Base-by-base conservation (phyloP, 116 monocot genomes). In the Phalaenopsis hybrid region DNA sequence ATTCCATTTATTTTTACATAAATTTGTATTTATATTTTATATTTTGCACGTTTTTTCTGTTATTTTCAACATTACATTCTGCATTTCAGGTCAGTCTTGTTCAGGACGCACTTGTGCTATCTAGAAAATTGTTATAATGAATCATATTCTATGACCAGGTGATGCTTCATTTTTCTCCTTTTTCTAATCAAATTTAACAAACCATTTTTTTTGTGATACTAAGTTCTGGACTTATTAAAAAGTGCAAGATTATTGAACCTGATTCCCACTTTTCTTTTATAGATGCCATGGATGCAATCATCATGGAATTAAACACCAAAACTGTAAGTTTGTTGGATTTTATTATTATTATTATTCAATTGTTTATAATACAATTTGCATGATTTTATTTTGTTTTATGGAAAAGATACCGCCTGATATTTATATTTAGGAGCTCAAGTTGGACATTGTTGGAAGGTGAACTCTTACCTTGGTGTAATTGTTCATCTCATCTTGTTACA, bases 31-130 rank as follows among this genome's bases (percentile, higher is more conserved):
- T 72, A 37, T 72, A 5, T 4, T 41, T 72, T 72, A 34, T 63
- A 21, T 21, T 72, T 72, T 72, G 63, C 31, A 72, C 6, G 16
- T 74, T 12, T 37, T 75, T n/a, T n/a, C 46, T 17, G 18, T 4
- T 20, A 18, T 21, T 75, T 75, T 75, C 12, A n/a, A 46, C 75
- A 75, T 75, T 18, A n/a, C 20, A 75, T 17, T 44, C 46, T 7
- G 6, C 46, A 25, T 46, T 82, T 76, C 78, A 76, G 95, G 88
- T 91, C 91, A 79, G 85, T 79, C 21, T 86, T 95, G 81, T 91
- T 89, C 87, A 87, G 77, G 73, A 78, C 81, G 12, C 88, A 89
- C 83, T 72, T 92, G 74, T 79, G 18, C 75, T 89, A 89, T 79
- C 69, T 92, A 57, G 89, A 89, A 77, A 91, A 82, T 45, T 88